These are phyloP conservation scores for Lodderomyces pseudojiufengensis DNA, from an alignment of 1,139 yeast species.

Conservation along the genomic window DNA sequence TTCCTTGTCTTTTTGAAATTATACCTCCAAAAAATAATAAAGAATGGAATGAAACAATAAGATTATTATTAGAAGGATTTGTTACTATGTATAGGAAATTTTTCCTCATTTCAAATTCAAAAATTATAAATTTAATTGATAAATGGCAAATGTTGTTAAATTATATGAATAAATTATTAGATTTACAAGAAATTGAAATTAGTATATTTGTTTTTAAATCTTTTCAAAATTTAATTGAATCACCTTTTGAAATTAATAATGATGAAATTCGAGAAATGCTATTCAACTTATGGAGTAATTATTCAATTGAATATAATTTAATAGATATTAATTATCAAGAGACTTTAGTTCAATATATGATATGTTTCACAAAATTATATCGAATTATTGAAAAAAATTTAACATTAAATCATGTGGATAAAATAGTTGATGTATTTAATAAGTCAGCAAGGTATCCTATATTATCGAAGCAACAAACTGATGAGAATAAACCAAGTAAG, in stretches of 20 bases:
- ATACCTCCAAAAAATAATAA: conserved; percentile 14
- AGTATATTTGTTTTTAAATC: conserved; percentile 51
- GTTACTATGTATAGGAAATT: conserved; percentile 49
- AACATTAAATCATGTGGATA: conserved; percentile 33
- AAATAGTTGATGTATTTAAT: conserved; percentile 47
- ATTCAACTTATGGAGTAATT: conserved; percentile 62
- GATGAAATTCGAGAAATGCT: conserved; percentile 36
- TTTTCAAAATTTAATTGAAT: conserved; percentile 41
- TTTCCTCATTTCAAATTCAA: conserved; percentile 18
- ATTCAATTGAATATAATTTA: conserved; percentile 59
- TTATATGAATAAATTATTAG: conserved; percentile 41
- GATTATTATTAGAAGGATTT: conserved; percentile 57
- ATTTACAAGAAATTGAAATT: conserved; percentile 43
- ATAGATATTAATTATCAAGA: conserved; percentile 52
- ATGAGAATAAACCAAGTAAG: conserved; percentile 43
- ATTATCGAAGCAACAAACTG: conserved; percentile 41
- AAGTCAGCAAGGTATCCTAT: conserved; percentile 67
- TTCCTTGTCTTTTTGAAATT: conserved; percentile 29
- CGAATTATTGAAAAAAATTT: conserved; percentile 27
- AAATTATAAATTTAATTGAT: conserved; percentile 11
- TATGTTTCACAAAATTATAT: conserved; percentile 48
- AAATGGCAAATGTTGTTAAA: conserved; percentile 51
- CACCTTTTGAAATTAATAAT: conserved; percentile 2
- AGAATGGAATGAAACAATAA: conserved; percentile 57
- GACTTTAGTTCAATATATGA: conserved; percentile 48